These are phyloP conservation scores for Cupressus sempervirens DNA, from an alignment of 75 land plant species.

Conservation along the genomic window DNA sequence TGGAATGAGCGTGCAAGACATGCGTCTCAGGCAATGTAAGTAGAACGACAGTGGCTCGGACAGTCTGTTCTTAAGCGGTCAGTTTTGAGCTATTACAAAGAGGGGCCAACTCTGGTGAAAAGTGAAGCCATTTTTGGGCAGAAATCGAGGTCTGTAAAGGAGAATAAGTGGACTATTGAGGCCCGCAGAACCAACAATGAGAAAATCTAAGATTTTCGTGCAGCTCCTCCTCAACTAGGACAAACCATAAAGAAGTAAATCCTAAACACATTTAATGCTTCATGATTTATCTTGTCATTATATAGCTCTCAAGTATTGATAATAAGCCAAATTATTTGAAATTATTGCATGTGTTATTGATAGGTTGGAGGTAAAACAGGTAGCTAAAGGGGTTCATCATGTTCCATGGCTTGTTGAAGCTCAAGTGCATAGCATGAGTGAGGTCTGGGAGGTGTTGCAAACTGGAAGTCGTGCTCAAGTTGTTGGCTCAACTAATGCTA, in stretches of 20 bases:
- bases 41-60: too few species aligned
- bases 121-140: neutral
- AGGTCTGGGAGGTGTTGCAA: too few species aligned
- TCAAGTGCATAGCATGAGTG: too few species aligned
- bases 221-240: slow-evolving; percentile 46
- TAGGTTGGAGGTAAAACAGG: slow-evolving; percentile 90
- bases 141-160: neutral
- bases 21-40: neutral
- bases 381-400: slow-evolving; percentile 84
- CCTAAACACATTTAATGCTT: neutral
- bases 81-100: neutral
- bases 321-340: neutral
- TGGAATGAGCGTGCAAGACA: neutral
- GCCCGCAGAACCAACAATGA: slow-evolving; percentile 39
- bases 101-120: neutral
- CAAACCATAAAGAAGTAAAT: slow-evolving; percentile 42
- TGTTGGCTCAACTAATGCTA: too few species aligned
- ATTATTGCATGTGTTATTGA: neutral
- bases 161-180: neutral
- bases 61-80: neutral
- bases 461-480: too few species aligned
- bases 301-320: neutral
- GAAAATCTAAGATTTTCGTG: slow-evolving; percentile 84
- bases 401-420: slow-evolving; percentile 91
- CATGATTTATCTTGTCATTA: neutral